phyloP scores from a whole-genome alignment of 2,329 filamentous ascomycete genomes.

The Arthroderma uncinatum region DNA sequence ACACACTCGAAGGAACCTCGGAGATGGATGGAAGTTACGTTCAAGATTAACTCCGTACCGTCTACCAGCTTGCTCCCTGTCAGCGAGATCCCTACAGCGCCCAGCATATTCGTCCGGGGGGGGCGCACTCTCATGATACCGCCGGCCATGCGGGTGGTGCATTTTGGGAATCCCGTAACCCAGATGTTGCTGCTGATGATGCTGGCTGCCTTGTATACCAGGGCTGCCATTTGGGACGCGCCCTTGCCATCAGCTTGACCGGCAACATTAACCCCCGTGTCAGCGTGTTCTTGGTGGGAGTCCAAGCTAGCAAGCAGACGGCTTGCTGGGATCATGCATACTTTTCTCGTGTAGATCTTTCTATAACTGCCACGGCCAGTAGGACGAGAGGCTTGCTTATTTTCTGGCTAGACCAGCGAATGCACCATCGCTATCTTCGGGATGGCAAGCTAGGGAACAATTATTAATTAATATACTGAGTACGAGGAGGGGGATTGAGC shows the following conservation, averaged over 20 bases:
- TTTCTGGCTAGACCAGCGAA: not conserved
- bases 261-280: not conserved
- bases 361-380: not conserved
- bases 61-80: not conserved
- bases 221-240: too few relatives aligned
- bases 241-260: not conserved
- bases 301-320: not conserved
- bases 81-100: not conserved
- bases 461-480: slow-evolving; percentile 5
- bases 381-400: not conserved
- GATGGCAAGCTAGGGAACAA: not conserved
- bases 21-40: too few relatives aligned
- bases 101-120: not conserved
- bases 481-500: not conserved
- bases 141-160: not conserved
- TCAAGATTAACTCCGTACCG: too few relatives aligned
- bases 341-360: not conserved
- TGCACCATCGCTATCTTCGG: not conserved
- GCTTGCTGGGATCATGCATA: not conserved
- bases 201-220: too few relatives aligned
- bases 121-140: not conserved
- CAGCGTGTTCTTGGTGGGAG: not conserved
- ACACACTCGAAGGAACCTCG: too few relatives aligned
- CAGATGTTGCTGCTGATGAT: too few relatives aligned
- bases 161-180: not conserved